Percentiles rank a stretch among this genome's conserved stretches.
Conservation (phyloP, 345 rosid genomes). For the Salix viminalis region DNA sequence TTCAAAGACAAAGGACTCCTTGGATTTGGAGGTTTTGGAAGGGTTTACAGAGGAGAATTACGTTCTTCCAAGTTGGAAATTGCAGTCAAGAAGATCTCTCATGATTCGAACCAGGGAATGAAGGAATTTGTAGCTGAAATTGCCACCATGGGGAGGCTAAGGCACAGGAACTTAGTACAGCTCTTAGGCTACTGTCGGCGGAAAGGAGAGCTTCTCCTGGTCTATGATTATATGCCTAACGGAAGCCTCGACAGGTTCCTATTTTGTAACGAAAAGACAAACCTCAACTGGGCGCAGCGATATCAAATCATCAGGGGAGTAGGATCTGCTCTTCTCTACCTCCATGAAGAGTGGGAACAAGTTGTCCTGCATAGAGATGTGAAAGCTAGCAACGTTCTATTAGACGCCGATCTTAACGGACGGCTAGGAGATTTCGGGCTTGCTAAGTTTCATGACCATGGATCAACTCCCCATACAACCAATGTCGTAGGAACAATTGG, state of each 20-base stretch:
- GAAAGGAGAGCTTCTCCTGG: constrained; percentile 19
- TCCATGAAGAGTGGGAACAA: constrained; percentile 22
- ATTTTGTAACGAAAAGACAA: background rate
- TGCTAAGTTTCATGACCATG: constrained; percentile 18
- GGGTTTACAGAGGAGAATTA: constrained; percentile 16
- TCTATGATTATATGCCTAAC: constrained; percentile 23
- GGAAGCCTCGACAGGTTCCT: constrained; percentile 22
- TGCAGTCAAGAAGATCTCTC: constrained; percentile 19
- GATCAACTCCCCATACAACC: constrained; percentile 20
- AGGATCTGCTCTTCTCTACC: constrained; percentile 15
- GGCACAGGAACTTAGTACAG: constrained; percentile 21
- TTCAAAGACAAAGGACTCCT: constrained; percentile 14
- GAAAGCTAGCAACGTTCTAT: constrained; percentile 17
- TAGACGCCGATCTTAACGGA: constrained; percentile 19
- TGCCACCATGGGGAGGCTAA: constrained; percentile 16
- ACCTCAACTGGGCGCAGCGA: constrained; percentile 8
- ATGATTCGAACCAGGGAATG: constrained; percentile 18
- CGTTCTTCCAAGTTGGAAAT: constrained; percentile 8
- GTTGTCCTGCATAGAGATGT: constrained; percentile 19
- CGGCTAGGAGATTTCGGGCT: constrained; percentile 23
- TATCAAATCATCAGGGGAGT: constrained; percentile 18
- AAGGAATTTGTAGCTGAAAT: constrained; percentile 21
- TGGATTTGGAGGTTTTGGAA: constrained; percentile 19
- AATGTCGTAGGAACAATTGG: constrained; percentile 18
- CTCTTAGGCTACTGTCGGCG: constrained; percentile 20